phyloP scores from a whole-genome alignment of 768 basidiomycete genomes.

The Mycena indigotica region DNA sequence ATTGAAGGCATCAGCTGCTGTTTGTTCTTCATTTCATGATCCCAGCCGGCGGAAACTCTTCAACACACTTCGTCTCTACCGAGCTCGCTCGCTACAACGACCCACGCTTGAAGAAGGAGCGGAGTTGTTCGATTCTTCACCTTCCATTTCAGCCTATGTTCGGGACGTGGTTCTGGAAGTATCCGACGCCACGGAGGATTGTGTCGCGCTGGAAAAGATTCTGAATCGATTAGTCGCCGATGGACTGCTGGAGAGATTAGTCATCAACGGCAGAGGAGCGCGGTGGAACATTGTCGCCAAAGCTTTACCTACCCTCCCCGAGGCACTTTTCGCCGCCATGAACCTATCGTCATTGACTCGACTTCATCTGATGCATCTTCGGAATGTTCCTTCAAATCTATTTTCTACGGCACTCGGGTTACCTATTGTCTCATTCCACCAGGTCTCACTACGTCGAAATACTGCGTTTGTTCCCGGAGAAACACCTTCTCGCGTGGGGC shows the following conservation, averaged over 20 bases:
- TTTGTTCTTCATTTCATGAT: background rate
- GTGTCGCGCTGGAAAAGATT: background rate
- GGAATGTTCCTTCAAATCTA: background rate
- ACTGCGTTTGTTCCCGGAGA: background rate
- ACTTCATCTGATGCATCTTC: background rate
- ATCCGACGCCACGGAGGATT: background rate
- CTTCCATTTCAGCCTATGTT: background rate
- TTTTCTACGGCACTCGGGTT: background rate
- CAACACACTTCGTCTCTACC: background rate
- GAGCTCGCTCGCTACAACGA: background rate
- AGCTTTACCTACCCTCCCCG: background rate
- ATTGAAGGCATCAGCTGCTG: background rate
- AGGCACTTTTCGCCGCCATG: background rate
- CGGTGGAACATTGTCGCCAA: background rate
- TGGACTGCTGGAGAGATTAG: background rate
- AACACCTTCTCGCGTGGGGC: background rate
- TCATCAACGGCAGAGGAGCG: background rate
- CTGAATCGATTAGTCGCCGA: background rate
- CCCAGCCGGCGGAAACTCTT: constrained; percentile 1
- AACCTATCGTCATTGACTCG: background rate
- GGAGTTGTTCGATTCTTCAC: background rate
- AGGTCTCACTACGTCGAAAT: background rate
- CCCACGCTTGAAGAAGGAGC: background rate
- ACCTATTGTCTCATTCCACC: background rate
- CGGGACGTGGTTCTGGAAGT: background rate